A percentile compares a stretch with the other conserved stretches of the same genome.
Evolutionary conservation across 2,329 filamentous ascomycete genomes (phyloP).

Genomic region (Fusarium sacchari): DNA sequence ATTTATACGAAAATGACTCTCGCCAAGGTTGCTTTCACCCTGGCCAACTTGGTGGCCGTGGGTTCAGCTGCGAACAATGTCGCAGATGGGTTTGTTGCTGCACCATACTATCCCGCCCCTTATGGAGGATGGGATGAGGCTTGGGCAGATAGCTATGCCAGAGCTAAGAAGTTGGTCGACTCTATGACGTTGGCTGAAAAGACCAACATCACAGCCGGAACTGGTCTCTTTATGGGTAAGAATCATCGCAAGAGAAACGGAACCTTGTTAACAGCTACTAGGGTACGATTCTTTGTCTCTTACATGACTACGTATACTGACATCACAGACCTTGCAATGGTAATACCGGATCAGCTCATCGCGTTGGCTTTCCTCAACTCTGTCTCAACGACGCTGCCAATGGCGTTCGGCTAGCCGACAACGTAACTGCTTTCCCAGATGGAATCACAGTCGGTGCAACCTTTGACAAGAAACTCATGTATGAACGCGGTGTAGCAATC

Average conservation of each 20-base stretch:
- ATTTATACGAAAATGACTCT: background rate
- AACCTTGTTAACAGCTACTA: background rate
- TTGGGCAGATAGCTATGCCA: slow-evolving; percentile 76
- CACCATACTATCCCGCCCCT: slow-evolving; percentile 76
- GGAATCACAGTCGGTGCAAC: slow-evolving; percentile 82
- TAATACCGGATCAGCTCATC: slow-evolving; percentile 76
- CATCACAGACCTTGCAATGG: slow-evolving; percentile 72
- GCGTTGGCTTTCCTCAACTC: slow-evolving; percentile 77
- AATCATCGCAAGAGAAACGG: background rate
- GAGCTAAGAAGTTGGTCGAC: slow-evolving; percentile 73
- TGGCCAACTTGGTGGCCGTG: background rate
- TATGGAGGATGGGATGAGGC: slow-evolving; percentile 75
- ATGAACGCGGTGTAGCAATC: slow-evolving; percentile 72
- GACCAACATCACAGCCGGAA: slow-evolving; percentile 78
- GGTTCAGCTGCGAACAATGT: background rate
- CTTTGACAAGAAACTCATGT: slow-evolving; percentile 78
- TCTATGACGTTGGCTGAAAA: slow-evolving; percentile 85
- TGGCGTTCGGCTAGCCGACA: slow-evolving; percentile 77
- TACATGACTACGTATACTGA: background rate
- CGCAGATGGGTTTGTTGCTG: slow-evolving; percentile 51
- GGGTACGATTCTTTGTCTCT: background rate
- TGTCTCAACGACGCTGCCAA: slow-evolving; percentile 78
- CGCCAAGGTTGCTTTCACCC: background rate
- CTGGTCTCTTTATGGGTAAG: slow-evolving; percentile 75
- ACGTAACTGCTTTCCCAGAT: slow-evolving; percentile 80